Conservation (phyloP, 345 rosid genomes). For the Bruguiera gymnorhiza region DNA sequence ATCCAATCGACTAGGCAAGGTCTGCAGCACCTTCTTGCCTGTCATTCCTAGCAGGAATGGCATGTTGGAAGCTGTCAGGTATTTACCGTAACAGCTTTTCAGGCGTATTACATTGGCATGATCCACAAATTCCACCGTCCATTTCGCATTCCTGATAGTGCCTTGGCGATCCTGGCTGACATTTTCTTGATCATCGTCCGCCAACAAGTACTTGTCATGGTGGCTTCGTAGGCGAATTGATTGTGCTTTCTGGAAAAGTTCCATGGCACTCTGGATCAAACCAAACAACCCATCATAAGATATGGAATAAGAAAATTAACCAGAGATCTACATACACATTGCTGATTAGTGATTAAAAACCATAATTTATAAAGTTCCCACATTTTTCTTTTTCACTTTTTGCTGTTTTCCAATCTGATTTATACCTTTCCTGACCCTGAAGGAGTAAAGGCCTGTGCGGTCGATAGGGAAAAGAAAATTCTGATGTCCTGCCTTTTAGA, state of each 20-base stretch:
- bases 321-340: neutral
- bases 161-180: conserved; percentile 75
- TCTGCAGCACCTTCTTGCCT: conserved; percentile 69
- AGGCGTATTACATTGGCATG: conserved; percentile 39
- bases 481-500: too few relatives aligned
- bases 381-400: too few relatives aligned
- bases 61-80: conserved; percentile 70
- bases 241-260: conserved; percentile 34
- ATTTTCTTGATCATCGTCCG: conserved; percentile 59
- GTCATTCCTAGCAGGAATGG: conserved; percentile 65
- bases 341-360: neutral
- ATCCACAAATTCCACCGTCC: conserved; percentile 61
- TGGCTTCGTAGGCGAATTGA: conserved; percentile 76
- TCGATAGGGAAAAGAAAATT: too few relatives aligned
- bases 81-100: conserved; percentile 64
- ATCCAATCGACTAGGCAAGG: conserved; percentile 20
- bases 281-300: neutral
- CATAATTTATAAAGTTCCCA: too few relatives aligned
- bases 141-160: conserved; percentile 45
- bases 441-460: too few relatives aligned
- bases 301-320: neutral
- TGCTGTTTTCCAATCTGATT: too few relatives aligned
- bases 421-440: too few relatives aligned
- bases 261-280: conserved; percentile 48
- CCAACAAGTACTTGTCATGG: conserved; percentile 79